These are phyloP conservation scores for Aspergillus cejpii DNA, from an alignment of 2,329 filamentous ascomycete genomes.

Conservation along the genomic window DNA sequence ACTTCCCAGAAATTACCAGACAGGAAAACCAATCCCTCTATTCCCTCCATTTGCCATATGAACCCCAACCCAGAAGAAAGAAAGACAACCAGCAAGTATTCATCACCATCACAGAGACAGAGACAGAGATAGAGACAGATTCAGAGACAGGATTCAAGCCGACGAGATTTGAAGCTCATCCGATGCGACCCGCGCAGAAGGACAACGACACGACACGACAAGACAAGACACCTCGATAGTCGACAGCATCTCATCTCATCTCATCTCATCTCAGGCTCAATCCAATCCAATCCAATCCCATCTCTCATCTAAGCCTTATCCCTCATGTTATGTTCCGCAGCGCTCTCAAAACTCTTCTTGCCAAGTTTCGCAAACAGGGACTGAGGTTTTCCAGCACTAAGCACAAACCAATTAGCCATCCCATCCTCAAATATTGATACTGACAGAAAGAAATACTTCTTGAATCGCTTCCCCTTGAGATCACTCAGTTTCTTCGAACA, in stretches of 20 bases:
- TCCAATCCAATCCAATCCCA: too few species aligned
- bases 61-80: conserved; percentile 1
- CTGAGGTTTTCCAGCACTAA: conserved; percentile 39
- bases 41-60: background rate
- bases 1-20: conserved; percentile 8
- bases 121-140: background rate
- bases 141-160: too few species aligned
- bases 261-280: background rate
- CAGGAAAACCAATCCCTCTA: conserved; percentile 1
- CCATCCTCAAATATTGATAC: too few species aligned
- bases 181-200: background rate
- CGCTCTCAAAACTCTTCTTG: conserved; percentile 40
- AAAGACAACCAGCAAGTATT: background rate
- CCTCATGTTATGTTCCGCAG: conserved; percentile 17
- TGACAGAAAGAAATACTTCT: too few species aligned
- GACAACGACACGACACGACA: background rate
- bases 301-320: too few species aligned
- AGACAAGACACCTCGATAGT: too few species aligned
- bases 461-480: conserved; percentile 46
- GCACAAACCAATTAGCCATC: too few species aligned
- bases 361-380: conserved; percentile 43
- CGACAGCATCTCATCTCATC: background rate
- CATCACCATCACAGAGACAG: too few species aligned
- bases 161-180: too few species aligned
- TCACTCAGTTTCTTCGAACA: conserved; percentile 47